Evolutionary conservation across 257 asterid genomes (phyloP), one percentile per base, ranked within the genome.

Genomic region (Leonotis leonurus): DNA sequence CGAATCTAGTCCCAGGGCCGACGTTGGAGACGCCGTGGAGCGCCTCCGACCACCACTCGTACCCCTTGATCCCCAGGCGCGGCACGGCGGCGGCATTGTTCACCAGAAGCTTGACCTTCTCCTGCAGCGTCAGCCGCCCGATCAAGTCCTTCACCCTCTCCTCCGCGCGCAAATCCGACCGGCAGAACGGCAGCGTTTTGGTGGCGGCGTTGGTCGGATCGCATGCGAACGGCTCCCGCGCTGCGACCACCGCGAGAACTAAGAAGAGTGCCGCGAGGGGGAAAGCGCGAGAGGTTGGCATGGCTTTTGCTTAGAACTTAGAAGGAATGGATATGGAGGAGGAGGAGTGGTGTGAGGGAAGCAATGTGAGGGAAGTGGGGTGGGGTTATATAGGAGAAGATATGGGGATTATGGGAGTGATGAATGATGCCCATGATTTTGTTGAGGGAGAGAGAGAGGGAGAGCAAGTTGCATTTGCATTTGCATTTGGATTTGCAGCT

Each of bases 31-130:
- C 88, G 14, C 97, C 97, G 64, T 89, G 97, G 20, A 89, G 89
- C 33, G 97, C 97, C 78, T 89, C 97, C 54, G 97, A 89, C 97
- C 97, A 89, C 97, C 97, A 89, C 67, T 89, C 86, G 70, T 89
- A 89, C 1, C 77, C 77, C 62, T 67, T 69, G 59, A 89, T 75
- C 16, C 97, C 97, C 46, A 89, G 79, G 56, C 97, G 73, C 8
- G 83, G 81, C 72, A 89, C 89, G 12, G 84, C 83, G 14, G 80
- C 83, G 8, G 94, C 94, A 54, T 52, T 75, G 77, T 75, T 81
- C 46, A 48, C 88, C 29, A 89, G 25, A 51, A 89, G 70, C 73
- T 62, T 72, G 3, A 86, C 86, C 77, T 89, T 89, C 79, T 89
- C 97, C 67, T 73, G 88, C 84, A 89, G 50, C 11, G 89, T 86